Evolutionary conservation across 371 early-diverging fungal genomes (phyloP), one percentile per base, ranked within the genome.

Genomic region (Rhizomucor miehei): DNA sequence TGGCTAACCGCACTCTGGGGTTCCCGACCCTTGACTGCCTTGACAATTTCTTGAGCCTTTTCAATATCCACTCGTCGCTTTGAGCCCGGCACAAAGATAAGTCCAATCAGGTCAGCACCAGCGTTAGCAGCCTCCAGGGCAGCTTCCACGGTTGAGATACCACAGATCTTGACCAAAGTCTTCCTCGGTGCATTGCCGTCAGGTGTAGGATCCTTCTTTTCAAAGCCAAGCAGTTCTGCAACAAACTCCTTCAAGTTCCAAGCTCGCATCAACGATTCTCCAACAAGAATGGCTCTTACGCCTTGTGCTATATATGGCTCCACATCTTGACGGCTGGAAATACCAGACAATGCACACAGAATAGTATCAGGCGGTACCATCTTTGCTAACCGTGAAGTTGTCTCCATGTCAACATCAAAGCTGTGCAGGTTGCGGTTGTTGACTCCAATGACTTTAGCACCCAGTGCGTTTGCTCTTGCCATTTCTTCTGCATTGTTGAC

Each of bases 351-450:
- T 2, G 97, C 97, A 37, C 89, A 80, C 44, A 98, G 60, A 14
- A 91, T 76, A 2, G 88, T 84, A 13, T 69, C 91, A 34, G 72
- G 53, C n/a, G 85, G 86, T 19, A 89, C 89, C 84, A 89, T 81
- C 34, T 79, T 66, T 25, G 90, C 92, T 43, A 97, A 73, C 4
- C 77, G 67, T 10, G 84, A 77, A 1, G 97, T 95, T 0, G 90
- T 89, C 52, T 77, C 71, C 85, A 93, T 90, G 56, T 96, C 96
- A 9, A 97, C 95, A 52, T 86, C 88, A 75, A 98, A 98, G 49
- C 88, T 94, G 69, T 95, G 93, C 65, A 98, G 70, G 63, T 98
- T 94, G 35, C 99, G 82, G 73, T 98, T 98, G 69, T 98, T 98
- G 60, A 96, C 93, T 51, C 99, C 99, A 62, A 98, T 88, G 38